phyloP scores from a whole-genome alignment of 2,329 filamentous ascomycete genomes.

The Nemania abortiva region DNA sequence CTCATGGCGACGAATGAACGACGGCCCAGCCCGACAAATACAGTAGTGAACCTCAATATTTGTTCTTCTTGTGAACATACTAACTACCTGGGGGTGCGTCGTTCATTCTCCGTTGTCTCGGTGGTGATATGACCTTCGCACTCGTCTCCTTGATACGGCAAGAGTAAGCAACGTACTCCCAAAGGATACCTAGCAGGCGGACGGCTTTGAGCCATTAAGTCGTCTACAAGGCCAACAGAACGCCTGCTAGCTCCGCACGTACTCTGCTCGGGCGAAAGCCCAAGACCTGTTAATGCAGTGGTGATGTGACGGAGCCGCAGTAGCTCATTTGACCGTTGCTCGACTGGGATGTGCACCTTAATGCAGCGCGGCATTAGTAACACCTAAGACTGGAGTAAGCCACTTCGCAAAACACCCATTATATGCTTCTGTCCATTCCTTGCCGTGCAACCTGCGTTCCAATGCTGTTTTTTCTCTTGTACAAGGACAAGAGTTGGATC shows the following conservation, averaged over 20 bases:
- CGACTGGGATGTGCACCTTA: conserved; percentile 20
- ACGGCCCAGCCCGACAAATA: not conserved
- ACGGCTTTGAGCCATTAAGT: conserved; percentile 18
- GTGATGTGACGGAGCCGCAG: conserved; percentile 40
- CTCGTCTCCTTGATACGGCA: not conserved
- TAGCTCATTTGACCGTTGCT: conserved; percentile 33
- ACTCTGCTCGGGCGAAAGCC: conserved; percentile 31
- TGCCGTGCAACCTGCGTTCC: not conserved
- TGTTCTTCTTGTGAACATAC: conserved; percentile 3
- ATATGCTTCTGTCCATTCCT: conserved; percentile 10
- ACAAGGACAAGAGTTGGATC: conserved; percentile 11
- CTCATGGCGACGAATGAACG: not conserved
- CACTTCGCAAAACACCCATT: not conserved
- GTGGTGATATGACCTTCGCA: not conserved
- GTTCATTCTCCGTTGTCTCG: conserved; percentile 1
- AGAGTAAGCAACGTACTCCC: conserved; percentile 11
- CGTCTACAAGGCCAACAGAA: conserved; percentile 19
- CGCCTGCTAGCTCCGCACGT: conserved; percentile 17
- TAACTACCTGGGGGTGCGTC: not conserved
- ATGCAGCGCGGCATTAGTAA: conserved; percentile 25
- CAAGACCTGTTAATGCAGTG: conserved; percentile 27
- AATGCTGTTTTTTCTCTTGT: conserved; percentile 8
- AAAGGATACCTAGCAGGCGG: conserved; percentile 2
- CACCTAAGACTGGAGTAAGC: conserved; percentile 16
- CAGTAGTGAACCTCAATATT: not conserved